Conservation (phyloP, 441 rosid species). For the Syzygium syzygioides region DNA sequence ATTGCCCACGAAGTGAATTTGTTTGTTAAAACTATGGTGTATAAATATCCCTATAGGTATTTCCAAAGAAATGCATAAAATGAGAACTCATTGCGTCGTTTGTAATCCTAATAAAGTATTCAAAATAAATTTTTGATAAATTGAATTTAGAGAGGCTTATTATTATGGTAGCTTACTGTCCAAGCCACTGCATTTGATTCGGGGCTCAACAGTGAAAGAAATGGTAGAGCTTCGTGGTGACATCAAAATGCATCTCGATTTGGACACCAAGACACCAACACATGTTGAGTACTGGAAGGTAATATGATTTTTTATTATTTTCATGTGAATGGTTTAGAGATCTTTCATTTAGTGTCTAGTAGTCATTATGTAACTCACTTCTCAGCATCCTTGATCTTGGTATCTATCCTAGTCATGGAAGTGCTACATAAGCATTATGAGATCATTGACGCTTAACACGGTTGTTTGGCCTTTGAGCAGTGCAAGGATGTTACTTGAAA, state of each 20-base stretch:
- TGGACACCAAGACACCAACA: constrained; percentile 42
- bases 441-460: not conserved
- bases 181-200: constrained; percentile 12
- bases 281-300: constrained; percentile 88
- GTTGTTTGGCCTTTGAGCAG: not conserved
- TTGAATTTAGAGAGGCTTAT: not conserved
- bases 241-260: constrained; percentile 24
- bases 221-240: constrained; percentile 92
- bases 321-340: not conserved
- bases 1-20: not conserved
- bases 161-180: not conserved
- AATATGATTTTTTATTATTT: constrained; percentile 1
- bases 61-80: not conserved
- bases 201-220: constrained; percentile 85
- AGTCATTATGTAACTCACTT: not conserved
- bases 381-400: not conserved
- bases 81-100: not conserved
- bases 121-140: not conserved
- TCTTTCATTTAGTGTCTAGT: not conserved
- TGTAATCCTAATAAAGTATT: not conserved
- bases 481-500: not conserved
- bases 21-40: not conserved
- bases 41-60: not conserved
- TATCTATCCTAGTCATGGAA: not conserved
- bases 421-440: not conserved